Evolutionary conservation across 148 eudicot species (phyloP), one percentile per base, ranked within the genome.

Genomic region (Rhododendron williamsianum): DNA sequence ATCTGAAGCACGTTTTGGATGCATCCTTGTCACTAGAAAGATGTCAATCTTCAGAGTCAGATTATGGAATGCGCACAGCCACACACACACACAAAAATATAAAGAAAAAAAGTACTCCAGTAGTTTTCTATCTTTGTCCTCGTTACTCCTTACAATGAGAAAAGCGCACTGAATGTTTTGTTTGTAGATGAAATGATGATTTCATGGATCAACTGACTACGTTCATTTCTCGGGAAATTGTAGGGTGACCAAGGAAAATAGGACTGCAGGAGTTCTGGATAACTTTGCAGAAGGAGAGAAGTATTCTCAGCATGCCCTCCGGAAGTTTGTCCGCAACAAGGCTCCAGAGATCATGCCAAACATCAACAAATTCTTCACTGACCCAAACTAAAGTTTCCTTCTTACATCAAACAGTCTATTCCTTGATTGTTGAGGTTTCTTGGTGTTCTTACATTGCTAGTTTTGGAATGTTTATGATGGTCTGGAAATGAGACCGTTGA

Each of bases 191-290:
- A 86, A 51, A 77, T 18, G 41, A 60, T 41, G 49, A 41, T 41
- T 58, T 43, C n/a, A 30, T 56, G 54, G 69, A 45, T 54, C 25
- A 86, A 54, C 30, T 88, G 3, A 48, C 67, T 7, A 23, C 19
- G 58, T 16, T 54, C 33, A 15, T 43, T 25, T 67, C 63, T 67
- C 30, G 25, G 12, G 18, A 72, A 84, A 76, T 16, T 41, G 9
- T 85, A 95, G 98, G 96, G 98, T 95, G 87, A 93, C 67, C 43
- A 95, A 95, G 89, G 96, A 94, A 87, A 91, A 90, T 74, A 92
- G 98, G 88, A 90, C 96, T 60, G 98, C 98, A 6, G 98, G 98
- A 51, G 78, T 95, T 36, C 83, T 94, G 87, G 98, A 95, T 1
- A 95, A 94, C 86, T 84, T 76, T 83, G 86, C 83, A 9, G 98